Base-by-base conservation (phyloP, 176 grass and related monocot genomes). In the Phragmites australis region DNA sequence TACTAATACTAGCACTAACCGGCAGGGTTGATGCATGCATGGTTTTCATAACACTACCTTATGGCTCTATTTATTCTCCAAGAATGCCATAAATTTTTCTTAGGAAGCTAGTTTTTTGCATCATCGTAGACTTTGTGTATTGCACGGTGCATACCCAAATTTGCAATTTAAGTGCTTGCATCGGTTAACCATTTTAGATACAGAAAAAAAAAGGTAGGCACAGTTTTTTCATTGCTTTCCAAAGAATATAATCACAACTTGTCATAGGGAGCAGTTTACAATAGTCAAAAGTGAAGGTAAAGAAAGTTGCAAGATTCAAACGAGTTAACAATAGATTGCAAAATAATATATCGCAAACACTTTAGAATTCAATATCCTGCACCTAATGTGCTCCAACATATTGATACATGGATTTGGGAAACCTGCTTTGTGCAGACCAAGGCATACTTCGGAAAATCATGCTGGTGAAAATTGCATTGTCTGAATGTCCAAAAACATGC, bases 181-280 rank as follows among this genome's bases (percentile, higher is more conserved):
- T 32, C 40, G 13, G 27, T 79, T 40, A 56, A 39, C 70, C 19
- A 23, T 74, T 74, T 72, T 55, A 55, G 17, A 73, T 46, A 66
- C 39, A 72, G 0, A 56, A 45, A 31, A 70, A 25, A 32, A 26
- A 76, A 27, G 43, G 12, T 17, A 30, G 5, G n/a, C 0, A 2
- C 23, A 59, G 6, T 61, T 75, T 61, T 75, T 46, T 41, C 15
- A 27, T 29, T 56, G 8, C 9, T 13, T 39, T 53, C 22, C 26
- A 32, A 30, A 63, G 1, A 87, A 87, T 60, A 42, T 50, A 60
- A 17, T 14, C 51, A 87, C 13, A 58, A 61, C 59, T 46, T 80
- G 6, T 48, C 25, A 60, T 21, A 57, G 37, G 40, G 4, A 30
- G 18, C 16, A 34, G 49, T 68, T 73, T 44, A 80, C 40, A 66